Evolutionary conservation across 495 filamentous ascomycete genomes (phyloP).

Genomic region (Acidomyces sp.): DNA sequence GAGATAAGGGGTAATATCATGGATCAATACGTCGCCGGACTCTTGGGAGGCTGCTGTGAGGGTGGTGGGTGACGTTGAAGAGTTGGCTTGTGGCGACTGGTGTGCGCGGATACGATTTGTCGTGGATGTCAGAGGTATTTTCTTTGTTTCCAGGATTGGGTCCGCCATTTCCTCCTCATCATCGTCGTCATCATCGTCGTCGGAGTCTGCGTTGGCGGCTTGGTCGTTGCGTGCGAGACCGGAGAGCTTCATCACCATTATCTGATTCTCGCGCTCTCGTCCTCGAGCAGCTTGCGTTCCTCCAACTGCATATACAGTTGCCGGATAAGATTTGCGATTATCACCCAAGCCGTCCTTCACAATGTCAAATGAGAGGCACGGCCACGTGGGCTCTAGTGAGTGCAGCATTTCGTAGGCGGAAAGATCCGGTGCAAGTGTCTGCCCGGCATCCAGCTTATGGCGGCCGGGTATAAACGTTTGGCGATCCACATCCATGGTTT

Average conservation of each 20-base stretch:
- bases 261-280: constrained; percentile 69
- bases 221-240: constrained; percentile 74
- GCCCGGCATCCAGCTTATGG: constrained; percentile 70
- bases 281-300: constrained; percentile 78
- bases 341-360: constrained; percentile 78
- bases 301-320: constrained; percentile 82
- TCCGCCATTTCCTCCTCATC: constrained; percentile 60
- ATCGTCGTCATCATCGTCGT: constrained; percentile 61
- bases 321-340: constrained; percentile 78
- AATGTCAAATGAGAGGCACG: constrained; percentile 91
- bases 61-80: constrained; percentile 58
- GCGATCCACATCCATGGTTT: constrained; percentile 82
- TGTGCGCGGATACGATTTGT: constrained; percentile 86
- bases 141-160: constrained; percentile 84
- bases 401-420: constrained; percentile 96
- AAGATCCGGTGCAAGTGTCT: constrained; percentile 78
- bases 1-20: constrained; percentile 82
- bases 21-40: constrained; percentile 73
- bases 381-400: constrained; percentile 82
- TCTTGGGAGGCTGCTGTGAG: constrained; percentile 87
- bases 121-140: constrained; percentile 68
- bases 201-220: constrained; percentile 46
- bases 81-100: constrained; percentile 55
- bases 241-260: constrained; percentile 92
- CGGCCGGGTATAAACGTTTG: constrained; percentile 88